Base-by-base conservation (phyloP, 257 asterid species). In the Agastache rugosa region DNA sequence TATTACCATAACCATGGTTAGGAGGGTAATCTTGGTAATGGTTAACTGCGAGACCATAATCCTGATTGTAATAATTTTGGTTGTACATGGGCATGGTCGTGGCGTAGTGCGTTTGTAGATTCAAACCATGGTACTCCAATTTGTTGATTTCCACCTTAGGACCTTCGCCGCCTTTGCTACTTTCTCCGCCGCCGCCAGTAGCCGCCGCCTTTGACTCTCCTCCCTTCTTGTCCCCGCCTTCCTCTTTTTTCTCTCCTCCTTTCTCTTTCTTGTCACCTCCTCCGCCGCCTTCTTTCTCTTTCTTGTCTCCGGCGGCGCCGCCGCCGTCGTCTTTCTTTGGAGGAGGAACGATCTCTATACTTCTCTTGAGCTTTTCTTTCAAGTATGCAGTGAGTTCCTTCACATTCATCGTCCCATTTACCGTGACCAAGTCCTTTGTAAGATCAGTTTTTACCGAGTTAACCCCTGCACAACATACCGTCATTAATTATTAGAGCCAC, bases 371-470 rank as follows among this genome's bases (percentile, higher is more conserved):
- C 75, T 92, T 94, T 48, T 89, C 96, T 75, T 89, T 86, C 80
- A 94, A 83, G 71, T 83, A 87, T 0, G 88, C 55, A 0, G 79
- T 70, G 27, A 94, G 87, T 35, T 92, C 96, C 75, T 87, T 92
- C 19, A 77, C 80, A 63, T 90, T 86, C 99, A 92, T 90, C 2
- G 90, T 86, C 23, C 99, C 99, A 5, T 71, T 87, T 1, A 87
- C 90, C 11, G 89, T 83, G 72, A 94, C 92, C 82, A 90, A 75
- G 74, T 90, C 98, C 75, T 90, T 92, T 34, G 77, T 64, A 3
- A 84, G 41, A 79, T 94, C 93, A 0, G 86, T 47, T 31, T 73
- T 68, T 16, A 90, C 92, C 0, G 87, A 78, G 17, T 82, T 79
- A 17, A 94, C 96, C 63, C 98, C 99, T 91, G 83, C 53, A 39